Base-by-base conservation (phyloP, 768 basidiomycete species). In the Boletus barrowsii region DNA sequence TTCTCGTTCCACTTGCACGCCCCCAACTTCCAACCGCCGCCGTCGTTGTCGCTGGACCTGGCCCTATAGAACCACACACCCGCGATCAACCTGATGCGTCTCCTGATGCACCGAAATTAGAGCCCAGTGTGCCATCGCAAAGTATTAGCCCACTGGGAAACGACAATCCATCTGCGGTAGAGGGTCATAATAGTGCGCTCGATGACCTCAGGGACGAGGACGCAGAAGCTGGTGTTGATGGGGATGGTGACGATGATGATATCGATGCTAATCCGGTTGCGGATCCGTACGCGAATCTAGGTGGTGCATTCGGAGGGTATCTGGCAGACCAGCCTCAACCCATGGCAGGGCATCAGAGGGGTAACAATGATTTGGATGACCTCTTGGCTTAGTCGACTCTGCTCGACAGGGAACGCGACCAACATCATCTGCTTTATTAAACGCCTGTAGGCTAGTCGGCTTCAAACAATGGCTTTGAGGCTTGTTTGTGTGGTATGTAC, bases 271-370 rank as follows among this genome's bases (percentile, higher is more conserved):
- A 66, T 39, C 61, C 63, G 48, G 54, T 50, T 17, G 54, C 63
- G 10, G 92, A 95, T 72, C 92, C 92, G 22, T 97, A 97, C 68
- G 91, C 90, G 6, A 87, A 87, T 57, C 71, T 97, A 50, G 88
- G 79, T 60, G 80, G 82, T 37, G 89, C 88, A 47, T 91, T 93
- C 62, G 84, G 84, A 17, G 83, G 79, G 59, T 89, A 90, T 62
- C 51, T 81, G 40, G 84, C 82, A 24, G 90, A 94, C 68, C 79
- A 82, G 64, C 91, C 92, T 42, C 78, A 77, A 49, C 85, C 89
- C 47, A 76, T 87, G 73, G 69, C 65, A 22, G 68, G 75, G 40
- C 62, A 51, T n/a, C 72, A 68, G 55, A 70, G 61, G 58, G 73
- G 73, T 54, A 71, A 76, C 47, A 74, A 74, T 51, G 81, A 81